A percentile compares a stretch with the other conserved stretches of the same genome.
phyloP scores from a whole-genome alignment of 139 green algal species.

The Chlamydomonas schloesseri region DNA sequence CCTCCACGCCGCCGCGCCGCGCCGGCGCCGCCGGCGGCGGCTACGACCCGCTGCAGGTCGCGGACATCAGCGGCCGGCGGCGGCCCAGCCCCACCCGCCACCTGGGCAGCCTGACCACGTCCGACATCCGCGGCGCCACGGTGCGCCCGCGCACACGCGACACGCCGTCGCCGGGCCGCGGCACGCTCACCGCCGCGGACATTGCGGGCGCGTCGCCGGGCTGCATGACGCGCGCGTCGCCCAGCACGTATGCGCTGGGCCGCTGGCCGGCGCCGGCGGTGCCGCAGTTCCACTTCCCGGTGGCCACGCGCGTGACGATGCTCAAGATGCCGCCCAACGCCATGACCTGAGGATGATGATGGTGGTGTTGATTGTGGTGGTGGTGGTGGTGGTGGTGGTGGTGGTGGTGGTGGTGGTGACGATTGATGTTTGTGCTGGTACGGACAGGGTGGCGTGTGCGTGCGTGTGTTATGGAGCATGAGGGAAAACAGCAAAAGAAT shows the following conservation, averaged over 20 bases:
- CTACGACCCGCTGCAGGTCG: conserved; percentile 15
- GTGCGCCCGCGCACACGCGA: conserved; percentile 22
- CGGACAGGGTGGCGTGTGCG: no score
- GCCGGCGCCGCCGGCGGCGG: conserved; percentile 17
- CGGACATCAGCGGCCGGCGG: conserved; percentile 26
- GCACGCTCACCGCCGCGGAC: conserved; percentile 18
- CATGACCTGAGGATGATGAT: background rate
- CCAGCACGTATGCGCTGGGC: conserved; percentile 24
- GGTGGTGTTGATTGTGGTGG: no score
- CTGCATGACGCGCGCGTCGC: conserved; percentile 26
- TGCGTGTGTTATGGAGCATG: no score
- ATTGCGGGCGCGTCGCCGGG: conserved; percentile 8
- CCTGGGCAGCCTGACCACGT: background rate
- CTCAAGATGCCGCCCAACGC: conserved; percentile 8
- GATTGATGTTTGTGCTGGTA: no score
- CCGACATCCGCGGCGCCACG: conserved; percentile 21
- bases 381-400: no score
- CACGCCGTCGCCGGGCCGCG: conserved; percentile 21
- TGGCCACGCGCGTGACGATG: conserved; percentile 5
- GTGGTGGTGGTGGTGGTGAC: no score
- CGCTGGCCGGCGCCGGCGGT: conserved; percentile 35
- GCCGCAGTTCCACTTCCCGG: conserved; percentile 20
- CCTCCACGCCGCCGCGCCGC: conserved; percentile 2
- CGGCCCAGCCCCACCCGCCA: conserved; percentile 13
- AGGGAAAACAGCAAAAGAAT: no score